phyloP scores from a whole-genome alignment of 2,329 filamentous ascomycete genomes.

The Colletotrichum zoysiae region DNA sequence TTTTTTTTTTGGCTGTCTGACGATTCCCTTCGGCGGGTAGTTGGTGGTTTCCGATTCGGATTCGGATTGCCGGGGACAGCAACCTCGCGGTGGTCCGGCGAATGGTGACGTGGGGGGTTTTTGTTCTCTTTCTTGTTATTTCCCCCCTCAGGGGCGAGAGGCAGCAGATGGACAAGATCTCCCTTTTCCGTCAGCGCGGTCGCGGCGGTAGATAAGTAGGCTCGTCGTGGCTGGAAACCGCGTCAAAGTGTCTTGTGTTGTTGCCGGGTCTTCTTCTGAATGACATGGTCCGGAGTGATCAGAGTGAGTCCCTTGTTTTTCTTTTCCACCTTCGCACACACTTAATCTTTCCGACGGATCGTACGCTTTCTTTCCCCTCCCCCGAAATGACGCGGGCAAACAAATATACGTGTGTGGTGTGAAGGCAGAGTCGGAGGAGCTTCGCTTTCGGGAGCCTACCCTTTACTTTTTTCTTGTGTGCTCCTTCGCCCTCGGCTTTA shows the following conservation, averaged over 20 bases:
- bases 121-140: background rate
- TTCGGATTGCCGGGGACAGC: background rate
- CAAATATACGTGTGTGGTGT: background rate
- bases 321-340: background rate
- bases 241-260: constrained; percentile 11
- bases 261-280: constrained; percentile 29
- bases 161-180: background rate
- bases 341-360: background rate
- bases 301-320: background rate
- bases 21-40: background rate
- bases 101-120: background rate
- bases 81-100: background rate
- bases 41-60: background rate
- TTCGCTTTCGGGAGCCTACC: background rate
- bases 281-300: constrained; percentile 28
- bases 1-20: background rate
- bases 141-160: background rate
- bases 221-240: background rate
- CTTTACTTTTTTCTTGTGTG: background rate
- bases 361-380: constrained; percentile 11
- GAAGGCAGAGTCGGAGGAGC: background rate
- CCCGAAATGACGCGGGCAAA: background rate
- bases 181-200: constrained; percentile 28
- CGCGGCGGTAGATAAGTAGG: constrained; percentile 10
- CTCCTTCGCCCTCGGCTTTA: constrained; percentile 10